These are phyloP conservation scores for Podila epigama DNA, from an alignment of 192 early-diverging fungal genomes.

Conservation along the genomic window DNA sequence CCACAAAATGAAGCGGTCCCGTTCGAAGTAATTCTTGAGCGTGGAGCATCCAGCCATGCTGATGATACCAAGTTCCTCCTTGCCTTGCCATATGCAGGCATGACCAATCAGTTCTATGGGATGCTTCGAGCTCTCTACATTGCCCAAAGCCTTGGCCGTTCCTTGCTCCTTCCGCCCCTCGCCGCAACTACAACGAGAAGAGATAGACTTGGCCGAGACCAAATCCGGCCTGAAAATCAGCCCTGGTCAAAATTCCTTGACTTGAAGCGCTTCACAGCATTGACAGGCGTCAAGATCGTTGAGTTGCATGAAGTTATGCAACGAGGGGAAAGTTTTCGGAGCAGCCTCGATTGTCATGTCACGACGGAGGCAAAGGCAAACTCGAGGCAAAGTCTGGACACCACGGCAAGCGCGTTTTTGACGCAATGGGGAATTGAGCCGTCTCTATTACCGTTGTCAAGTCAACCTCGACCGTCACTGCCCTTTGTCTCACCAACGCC, in stretches of 20 bases:
- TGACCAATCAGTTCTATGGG: slow-evolving; percentile 40
- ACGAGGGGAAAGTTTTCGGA: neutral
- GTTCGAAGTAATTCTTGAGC: neutral
- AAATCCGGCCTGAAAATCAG: slow-evolving; percentile 14
- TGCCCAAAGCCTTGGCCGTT: slow-evolving; percentile 15
- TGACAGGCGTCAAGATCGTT: slow-evolving; percentile 16
- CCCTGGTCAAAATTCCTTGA: slow-evolving; percentile 37
- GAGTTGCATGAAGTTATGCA: slow-evolving; percentile 25
- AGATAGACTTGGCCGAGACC: slow-evolving; percentile 20
- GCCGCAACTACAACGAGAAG: slow-evolving; percentile 13
- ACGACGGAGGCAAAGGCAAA: slow-evolving; percentile 19
- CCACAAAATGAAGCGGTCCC: neutral
- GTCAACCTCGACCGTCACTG: neutral
- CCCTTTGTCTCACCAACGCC: too few species aligned
- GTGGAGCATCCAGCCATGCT: neutral
- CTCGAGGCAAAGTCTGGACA: slow-evolving; percentile 16
- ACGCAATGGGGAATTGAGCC: slow-evolving; percentile 17
- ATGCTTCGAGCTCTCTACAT: slow-evolving; percentile 21
- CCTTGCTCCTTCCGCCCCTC: slow-evolving; percentile 36
- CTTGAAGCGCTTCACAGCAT: slow-evolving; percentile 8
- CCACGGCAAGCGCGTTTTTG: slow-evolving; percentile 24
- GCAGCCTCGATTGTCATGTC: slow-evolving; percentile 11
- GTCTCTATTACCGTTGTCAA: neutral
- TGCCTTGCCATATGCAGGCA: slow-evolving; percentile 27
- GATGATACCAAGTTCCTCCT: slow-evolving; percentile 4